Evolutionary conservation across 257 asterid genomes (phyloP), one percentile per base, ranked within the genome.

Genomic region (Scutellaria baicalensis): DNA sequence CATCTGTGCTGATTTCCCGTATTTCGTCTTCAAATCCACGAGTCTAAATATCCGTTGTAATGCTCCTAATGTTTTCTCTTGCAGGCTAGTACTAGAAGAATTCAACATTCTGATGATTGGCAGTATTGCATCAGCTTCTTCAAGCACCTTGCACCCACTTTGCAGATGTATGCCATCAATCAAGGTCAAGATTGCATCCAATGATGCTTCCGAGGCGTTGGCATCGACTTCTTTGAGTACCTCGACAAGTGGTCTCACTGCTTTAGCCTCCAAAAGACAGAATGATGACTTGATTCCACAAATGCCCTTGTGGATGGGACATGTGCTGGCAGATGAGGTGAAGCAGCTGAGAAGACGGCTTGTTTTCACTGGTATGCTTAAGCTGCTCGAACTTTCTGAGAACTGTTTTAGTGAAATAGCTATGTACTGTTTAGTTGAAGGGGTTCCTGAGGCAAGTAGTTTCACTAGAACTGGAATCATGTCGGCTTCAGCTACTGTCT

Each of bases 221-320:
- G 58, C 54, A 35, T 81, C 85, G 8, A 45, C 38, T 43, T 80
- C 84, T 5, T 50, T 64, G 0, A 83, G 77, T 1, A 78, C 70
- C 48, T 16, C 42, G 68, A 75, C 80, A 0, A 83, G 84, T 61
- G 84, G 83, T 9, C 75, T 27, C 61, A 79, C 82, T 27, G 80
- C 87, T 42, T 70, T 45, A 3, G 82, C 87, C 77, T 82, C 87
- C 69, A 79, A 2, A 64, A 82, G 82, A 69, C 87, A 82, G 75
- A 77, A 79, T 7, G 87, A 77, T 33, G 82, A 54, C 58, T 79
- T 83, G 4, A 71, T 39, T 40, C 77, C 64, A 49, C 87, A 82
- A 27, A 63, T 52, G 9, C 87, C 84, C 6, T 1, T 6, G 58
- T 82, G 87, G 2, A 79, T 18, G 3, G 70, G 68, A 50, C 87